Evolutionary conservation across 176 grass and related monocot genomes (phyloP).

Genomic region (Zoysia pacifica): DNA sequence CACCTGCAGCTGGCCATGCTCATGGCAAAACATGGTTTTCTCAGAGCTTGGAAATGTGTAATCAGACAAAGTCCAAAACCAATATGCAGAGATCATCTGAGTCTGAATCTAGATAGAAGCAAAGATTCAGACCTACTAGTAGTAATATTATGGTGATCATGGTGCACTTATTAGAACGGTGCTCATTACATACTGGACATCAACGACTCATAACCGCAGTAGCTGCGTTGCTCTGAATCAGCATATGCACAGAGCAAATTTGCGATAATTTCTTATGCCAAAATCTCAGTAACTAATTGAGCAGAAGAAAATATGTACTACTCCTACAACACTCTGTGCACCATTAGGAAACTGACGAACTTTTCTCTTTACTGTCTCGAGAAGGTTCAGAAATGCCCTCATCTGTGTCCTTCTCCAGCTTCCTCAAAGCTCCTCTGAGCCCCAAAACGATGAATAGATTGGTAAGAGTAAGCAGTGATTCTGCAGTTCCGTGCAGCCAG

Average conservation of each 20-base stretch:
- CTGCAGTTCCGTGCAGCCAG: constrained; percentile 74
- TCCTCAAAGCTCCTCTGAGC: constrained; percentile 68
- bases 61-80: not conserved
- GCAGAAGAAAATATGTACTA: not conserved
- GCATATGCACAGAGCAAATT: not conserved
- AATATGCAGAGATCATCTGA: not conserved
- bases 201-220: not conserved
- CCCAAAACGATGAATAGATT: constrained; percentile 85
- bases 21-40: constrained; percentile 12
- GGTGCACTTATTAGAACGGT: not conserved
- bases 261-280: not conserved
- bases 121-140: not conserved
- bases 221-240: constrained; percentile 15
- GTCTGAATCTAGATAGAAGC: not conserved
- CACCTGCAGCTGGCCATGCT: not conserved
- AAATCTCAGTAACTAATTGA: not conserved
- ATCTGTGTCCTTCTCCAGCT: constrained; percentile 51
- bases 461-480: constrained; percentile 87
- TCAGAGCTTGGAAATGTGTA: not conserved
- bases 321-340: not conserved
- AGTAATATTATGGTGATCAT: not conserved
- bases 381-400: constrained; percentile 42
- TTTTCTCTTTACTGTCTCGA: constrained; percentile 60
- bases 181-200: not conserved
- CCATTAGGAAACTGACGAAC: constrained; percentile 29